phyloP scores from a whole-genome alignment of 2,329 filamentous ascomycete genomes.

The Purpureocillium lavendulum region DNA sequence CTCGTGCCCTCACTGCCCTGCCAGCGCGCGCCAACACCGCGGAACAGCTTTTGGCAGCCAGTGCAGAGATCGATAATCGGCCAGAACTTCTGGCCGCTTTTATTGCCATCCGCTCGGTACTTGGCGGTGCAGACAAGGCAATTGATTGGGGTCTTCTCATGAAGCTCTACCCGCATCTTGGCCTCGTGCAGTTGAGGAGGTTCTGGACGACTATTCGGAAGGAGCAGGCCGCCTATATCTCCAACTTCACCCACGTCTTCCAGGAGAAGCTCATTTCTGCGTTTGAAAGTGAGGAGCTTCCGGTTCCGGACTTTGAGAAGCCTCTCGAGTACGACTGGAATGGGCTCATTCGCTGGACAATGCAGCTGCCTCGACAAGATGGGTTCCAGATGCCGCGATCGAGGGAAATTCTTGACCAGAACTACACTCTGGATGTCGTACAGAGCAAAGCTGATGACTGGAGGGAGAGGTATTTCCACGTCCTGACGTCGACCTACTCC shows the following conservation, averaged over 20 bases:
- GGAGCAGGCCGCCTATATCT: conserved; percentile 43
- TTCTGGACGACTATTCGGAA: conserved; percentile 47
- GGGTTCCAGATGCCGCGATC: conserved; percentile 40
- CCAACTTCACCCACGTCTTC: conserved; percentile 50
- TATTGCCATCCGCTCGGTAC: conserved; percentile 46
- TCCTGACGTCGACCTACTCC: conserved; percentile 44
- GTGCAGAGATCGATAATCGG: conserved; percentile 7
- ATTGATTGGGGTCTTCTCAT: conserved; percentile 54
- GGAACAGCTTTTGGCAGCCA: too few relatives aligned
- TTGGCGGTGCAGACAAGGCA: conserved; percentile 50
- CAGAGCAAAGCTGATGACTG: conserved; percentile 29
- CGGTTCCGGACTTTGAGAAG: conserved; percentile 54
- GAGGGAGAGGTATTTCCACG: conserved; percentile 49
- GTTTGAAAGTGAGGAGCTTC: conserved; percentile 54
- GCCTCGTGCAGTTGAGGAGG: conserved; percentile 40
- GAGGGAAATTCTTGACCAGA: conserved; percentile 32
- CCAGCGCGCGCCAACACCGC: not conserved
- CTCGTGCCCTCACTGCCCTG: conserved; percentile 19
- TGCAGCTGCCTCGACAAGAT: conserved; percentile 38
- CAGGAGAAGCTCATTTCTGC: conserved; percentile 57
- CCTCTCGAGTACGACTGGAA: conserved; percentile 61
- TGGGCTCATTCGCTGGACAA: conserved; percentile 57
- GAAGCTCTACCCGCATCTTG: conserved; percentile 45
- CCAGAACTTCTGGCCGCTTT: conserved; percentile 45
- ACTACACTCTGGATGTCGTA: conserved; percentile 31